Base-by-base conservation (phyloP, 129 eudicot genomes). In the Helichrysum umbraculigerum region DNA sequence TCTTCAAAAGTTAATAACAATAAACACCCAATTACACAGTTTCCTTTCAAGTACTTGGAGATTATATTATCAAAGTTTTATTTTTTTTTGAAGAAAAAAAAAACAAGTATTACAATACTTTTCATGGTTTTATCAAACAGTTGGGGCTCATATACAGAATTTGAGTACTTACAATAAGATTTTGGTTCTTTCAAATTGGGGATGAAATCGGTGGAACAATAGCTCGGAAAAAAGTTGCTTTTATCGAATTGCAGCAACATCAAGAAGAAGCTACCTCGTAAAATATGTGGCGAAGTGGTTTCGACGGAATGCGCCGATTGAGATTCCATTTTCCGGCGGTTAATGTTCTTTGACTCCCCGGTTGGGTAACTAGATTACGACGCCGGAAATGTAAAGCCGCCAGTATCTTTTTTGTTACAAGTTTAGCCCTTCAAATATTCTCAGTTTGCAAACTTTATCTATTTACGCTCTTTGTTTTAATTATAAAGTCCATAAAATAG, bases 21-120 rank as follows among this genome's bases (percentile, higher is more conserved):
- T 70, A 65, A 41, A 41, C 51, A 71, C 66, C 9, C 42, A 33
- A 47, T 66, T 30, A 76, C 73, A 65, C 56, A 20, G 19, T 8
- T 60, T 50, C 71, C 71, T 44, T 47, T 59, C 37, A 30, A 10
- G 65, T 60, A 68, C 71, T 58, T 44, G 19, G 16, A 32, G 5
- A 33, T 6, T 0, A 5, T 7, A 9, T 57, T 20, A 57, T 14
- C n/a, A 47, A n/a, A n/a, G n/a, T n/a, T n/a, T n/a, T n/a, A n/a
- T n/a, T n/a, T n/a, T n/a, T n/a, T n/a, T n/a, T n/a, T n/a, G n/a
- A 7, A 10, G 0, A 3, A 12, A 44, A 41, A 41, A 44, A 41
- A 41, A 5, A 4, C 8, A 35, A 39, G 12, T 44, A 10, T 0
- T 44, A 44, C 5, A 44, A 12, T 4, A 12, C 4, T 44, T 10